Evolutionary conservation across 768 basidiomycete genomes (phyloP).

Genomic region (Lentinula boryana): DNA sequence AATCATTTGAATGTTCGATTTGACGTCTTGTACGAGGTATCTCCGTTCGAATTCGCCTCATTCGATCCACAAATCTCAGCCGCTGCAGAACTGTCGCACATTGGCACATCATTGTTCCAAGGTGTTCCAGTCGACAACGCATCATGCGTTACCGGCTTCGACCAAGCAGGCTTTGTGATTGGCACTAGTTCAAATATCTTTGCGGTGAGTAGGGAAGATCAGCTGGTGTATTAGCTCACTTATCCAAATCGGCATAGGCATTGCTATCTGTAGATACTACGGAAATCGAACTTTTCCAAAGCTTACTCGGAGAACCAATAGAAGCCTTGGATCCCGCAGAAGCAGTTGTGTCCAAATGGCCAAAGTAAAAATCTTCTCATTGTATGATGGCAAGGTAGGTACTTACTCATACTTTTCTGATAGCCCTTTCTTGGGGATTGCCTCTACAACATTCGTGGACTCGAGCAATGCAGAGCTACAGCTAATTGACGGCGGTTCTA

Average conservation of each 20-base stretch:
- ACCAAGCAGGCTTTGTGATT: slow-evolving; percentile 70
- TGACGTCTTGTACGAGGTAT: slow-evolving; percentile 32
- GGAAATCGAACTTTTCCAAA: slow-evolving; percentile 39
- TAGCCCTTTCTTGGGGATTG: slow-evolving; percentile 49
- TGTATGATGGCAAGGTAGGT: background rate
- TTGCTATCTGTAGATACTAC: slow-evolving; percentile 27
- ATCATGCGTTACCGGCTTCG: slow-evolving; percentile 68
- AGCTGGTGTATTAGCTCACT: background rate
- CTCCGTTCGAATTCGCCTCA: slow-evolving; percentile 65
- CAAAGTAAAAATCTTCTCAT: slow-evolving; percentile 31
- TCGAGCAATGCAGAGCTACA: slow-evolving; percentile 45
- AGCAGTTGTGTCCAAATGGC: slow-evolving; percentile 64
- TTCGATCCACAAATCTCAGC: slow-evolving; percentile 71
- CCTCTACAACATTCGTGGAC: slow-evolving; percentile 45
- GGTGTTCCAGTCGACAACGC: slow-evolving; percentile 49
- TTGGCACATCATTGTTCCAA: slow-evolving; percentile 59
- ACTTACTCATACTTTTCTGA: slow-evolving; percentile 2
- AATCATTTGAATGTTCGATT: background rate
- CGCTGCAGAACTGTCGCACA: slow-evolving; percentile 55
- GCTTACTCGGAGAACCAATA: slow-evolving; percentile 30
- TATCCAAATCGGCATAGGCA: slow-evolving; percentile 20
- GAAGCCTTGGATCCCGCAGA: slow-evolving; percentile 46
- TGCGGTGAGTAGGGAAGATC: slow-evolving; percentile 33
- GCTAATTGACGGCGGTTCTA: slow-evolving; percentile 68
- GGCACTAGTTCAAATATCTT: slow-evolving; percentile 70